These are phyloP conservation scores for Galerina sulciceps DNA, from an alignment of 768 basidiomycete species.

Conservation along the genomic window DNA sequence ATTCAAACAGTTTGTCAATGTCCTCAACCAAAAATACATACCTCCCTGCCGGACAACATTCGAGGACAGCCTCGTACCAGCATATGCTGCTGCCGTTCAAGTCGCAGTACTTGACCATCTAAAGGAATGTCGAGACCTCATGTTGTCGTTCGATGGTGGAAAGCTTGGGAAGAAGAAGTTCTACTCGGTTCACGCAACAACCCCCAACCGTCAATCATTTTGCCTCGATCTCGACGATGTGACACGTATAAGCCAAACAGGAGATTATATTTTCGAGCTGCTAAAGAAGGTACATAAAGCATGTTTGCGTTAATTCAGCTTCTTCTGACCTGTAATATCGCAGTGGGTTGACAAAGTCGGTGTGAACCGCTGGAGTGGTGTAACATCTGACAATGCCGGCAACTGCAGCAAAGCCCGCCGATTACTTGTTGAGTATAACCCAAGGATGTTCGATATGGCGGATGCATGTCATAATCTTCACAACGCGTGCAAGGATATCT, in stretches of 20 bases:
- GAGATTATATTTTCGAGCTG: neutral
- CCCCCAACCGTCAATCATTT: neutral
- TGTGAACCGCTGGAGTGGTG: neutral
- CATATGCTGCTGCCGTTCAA: neutral
- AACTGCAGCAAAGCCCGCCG: neutral
- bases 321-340: too few relatives aligned
- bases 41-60: slow-evolving; percentile 1
- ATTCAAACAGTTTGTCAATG: neutral
- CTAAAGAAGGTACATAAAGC: neutral
- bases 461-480: slow-evolving; percentile 7
- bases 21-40: neutral
- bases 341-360: neutral
- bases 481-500: slow-evolving; percentile 7
- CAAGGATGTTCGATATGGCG: neutral
- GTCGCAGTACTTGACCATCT: neutral
- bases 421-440: neutral
- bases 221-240: neutral
- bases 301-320: too few relatives aligned
- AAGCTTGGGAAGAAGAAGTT: slow-evolving; percentile 3
- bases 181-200: neutral
- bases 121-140: slow-evolving; percentile 1
- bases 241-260: neutral
- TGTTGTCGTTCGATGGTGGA: slow-evolving; percentile 9
- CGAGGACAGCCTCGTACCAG: neutral
- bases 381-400: slow-evolving; percentile 4